Base-by-base conservation (phyloP, 192 early-diverging fungal species). In the Phlyctochytrium bullatum region DNA sequence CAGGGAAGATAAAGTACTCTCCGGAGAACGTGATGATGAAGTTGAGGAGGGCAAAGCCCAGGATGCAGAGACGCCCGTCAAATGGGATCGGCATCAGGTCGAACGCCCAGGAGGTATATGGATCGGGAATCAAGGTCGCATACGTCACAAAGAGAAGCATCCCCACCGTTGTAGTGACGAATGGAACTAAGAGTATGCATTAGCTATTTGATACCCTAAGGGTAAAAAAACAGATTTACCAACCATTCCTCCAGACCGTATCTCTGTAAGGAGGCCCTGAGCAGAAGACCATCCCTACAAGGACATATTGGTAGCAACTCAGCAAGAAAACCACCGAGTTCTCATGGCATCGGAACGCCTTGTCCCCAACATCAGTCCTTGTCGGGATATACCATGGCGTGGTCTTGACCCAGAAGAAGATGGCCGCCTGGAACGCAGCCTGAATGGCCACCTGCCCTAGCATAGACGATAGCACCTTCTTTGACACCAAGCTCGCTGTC, bases 191-290 rank as follows among this genome's bases (percentile, higher is more conserved):
- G n/a, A n/a, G n/a, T n/a, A n/a, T n/a, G n/a, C n/a, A n/a, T n/a
- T n/a, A n/a, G n/a, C n/a, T n/a, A n/a, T n/a, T n/a, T n/a, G 25
- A 35, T 29, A 12, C 34, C 16, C 31, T 12, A 32, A n/a, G 66
- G 34, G 34, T 54, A 40, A 33, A n/a, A 62, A 52, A 36, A 52
- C 23, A 34, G 20, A 50, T 82, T 17, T 90, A 70, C 78, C 80
- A 81, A 93, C 91, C 80, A 72, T 99, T 99, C 36, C 87, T 90
- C 73, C 88, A 83, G 69, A 97, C 89, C 4, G 89, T 84, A 71
- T 92, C 87, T 64, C 95, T 90, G 73, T 95, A 99, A 0, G 96
- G 98, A 40, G 92, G 91, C 0, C 98, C 98, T n/a, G 93, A 93
- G 73, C 90, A 93, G 71, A 97, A 96, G 28, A 95, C 92, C 36